Percentiles rank a stretch among this genome's conserved stretches.
Conservation (phyloP, 345 rosid genomes). For the Eucalyptus erythrocorys region DNA sequence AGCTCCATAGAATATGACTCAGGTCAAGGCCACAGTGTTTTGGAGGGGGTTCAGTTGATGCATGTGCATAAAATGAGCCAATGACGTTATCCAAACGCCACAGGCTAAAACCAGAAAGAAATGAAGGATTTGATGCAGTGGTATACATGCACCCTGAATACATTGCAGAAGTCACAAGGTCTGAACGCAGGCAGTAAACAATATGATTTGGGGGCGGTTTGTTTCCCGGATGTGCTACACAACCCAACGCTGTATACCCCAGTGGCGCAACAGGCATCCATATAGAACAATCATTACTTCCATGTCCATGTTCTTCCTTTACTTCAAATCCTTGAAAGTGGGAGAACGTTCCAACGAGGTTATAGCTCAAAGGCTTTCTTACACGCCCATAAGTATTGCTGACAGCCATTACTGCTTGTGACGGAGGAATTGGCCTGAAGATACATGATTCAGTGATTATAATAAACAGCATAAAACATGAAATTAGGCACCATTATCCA, state of each 20-base stretch:
- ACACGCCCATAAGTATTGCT: slow-evolving; percentile 95
- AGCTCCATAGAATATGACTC: slow-evolving; percentile 71
- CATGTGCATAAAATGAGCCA: slow-evolving; percentile 83
- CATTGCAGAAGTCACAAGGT: slow-evolving; percentile 80
- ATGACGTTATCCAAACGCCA: slow-evolving; percentile 93
- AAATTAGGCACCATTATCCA: neutral
- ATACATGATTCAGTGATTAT: neutral
- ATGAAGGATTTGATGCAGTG: slow-evolving; percentile 26
- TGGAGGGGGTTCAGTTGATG: slow-evolving; percentile 52
- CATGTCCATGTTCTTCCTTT: slow-evolving; percentile 11
- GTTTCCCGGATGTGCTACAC: slow-evolving; percentile 76
- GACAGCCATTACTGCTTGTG: slow-evolving; percentile 91
- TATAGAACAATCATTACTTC: slow-evolving; percentile 60
- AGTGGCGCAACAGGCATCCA: slow-evolving; percentile 97
- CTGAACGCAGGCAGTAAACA: slow-evolving; percentile 88
- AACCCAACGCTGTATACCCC: slow-evolving; percentile 83
- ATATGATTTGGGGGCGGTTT: slow-evolving; percentile 74
- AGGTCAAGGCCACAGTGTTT: slow-evolving; percentile 44
- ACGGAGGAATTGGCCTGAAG: slow-evolving; percentile 92
- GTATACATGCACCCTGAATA: slow-evolving; percentile 78
- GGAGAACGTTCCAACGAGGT: slow-evolving; percentile 58
- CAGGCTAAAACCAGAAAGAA: slow-evolving; percentile 75
- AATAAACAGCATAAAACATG: neutral
- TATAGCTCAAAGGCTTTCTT: slow-evolving; percentile 72
- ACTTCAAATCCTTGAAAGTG: slow-evolving; percentile 35